A percentile compares a stretch with the other conserved stretches of the same genome.
phyloP scores from a whole-genome alignment of 306 rosid species.

The Ormosia semicastrata region DNA sequence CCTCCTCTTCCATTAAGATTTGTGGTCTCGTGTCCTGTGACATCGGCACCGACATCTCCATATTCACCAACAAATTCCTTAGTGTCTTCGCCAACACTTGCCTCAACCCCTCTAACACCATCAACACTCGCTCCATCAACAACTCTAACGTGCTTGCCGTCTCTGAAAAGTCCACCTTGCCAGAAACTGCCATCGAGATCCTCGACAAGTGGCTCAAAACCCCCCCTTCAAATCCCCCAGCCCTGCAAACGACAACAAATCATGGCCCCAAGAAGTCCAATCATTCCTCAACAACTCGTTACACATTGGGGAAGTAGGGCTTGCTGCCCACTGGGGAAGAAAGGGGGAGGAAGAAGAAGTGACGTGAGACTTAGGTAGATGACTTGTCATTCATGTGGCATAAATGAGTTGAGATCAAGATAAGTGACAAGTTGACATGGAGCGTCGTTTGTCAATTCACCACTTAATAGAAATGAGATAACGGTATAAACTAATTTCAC shows the following conservation, averaged over 20 bases:
- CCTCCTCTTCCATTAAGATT: constrained; percentile 32
- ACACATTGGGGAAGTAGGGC: too few species aligned
- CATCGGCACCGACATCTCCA: constrained; percentile 81
- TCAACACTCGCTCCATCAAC: constrained; percentile 77
- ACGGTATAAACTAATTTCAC: too few species aligned
- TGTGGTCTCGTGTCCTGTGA: constrained; percentile 86
- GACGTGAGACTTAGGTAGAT: too few species aligned
- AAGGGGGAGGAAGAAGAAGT: too few species aligned
- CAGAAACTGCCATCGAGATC: constrained; percentile 58
- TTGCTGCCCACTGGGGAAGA: too few species aligned
- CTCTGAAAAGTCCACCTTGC: constrained; percentile 65
- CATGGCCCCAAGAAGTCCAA: constrained; percentile 67
- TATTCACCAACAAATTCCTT: constrained; percentile 86
- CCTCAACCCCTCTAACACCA: constrained; percentile 56
- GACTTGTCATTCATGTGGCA: too few species aligned
- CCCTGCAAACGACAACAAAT: constrained; percentile 58
- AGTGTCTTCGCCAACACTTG: constrained; percentile 74
- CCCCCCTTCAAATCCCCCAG: constrained; percentile 65
- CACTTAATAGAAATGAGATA: too few species aligned
- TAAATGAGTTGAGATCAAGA: too few species aligned
- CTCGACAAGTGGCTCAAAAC: constrained; percentile 71
- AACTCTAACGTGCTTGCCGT: constrained; percentile 85
- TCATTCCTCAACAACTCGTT: constrained; percentile 53
- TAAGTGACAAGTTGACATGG: too few species aligned
- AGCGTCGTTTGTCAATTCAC: too few species aligned